Evolutionary conservation across 257 asterid species (phyloP), one percentile per base, ranked within the genome.

Genomic region (Capsicum rhomboideum): DNA sequence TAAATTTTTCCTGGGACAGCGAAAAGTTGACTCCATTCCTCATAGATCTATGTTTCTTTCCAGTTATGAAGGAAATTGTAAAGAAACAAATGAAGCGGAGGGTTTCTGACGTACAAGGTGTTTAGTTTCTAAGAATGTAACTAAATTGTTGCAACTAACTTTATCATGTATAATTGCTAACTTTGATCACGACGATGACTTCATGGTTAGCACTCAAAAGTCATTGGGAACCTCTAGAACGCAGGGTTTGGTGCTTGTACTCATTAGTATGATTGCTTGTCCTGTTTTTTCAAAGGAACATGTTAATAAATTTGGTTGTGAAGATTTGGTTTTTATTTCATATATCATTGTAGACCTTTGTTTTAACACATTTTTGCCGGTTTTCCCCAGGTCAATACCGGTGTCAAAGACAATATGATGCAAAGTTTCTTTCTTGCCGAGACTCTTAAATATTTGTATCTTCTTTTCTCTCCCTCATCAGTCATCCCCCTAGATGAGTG

Each of bases 321-420:
- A 23, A 67, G 77, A 31, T 10, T 8, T 7, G 46, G n/a, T 1
- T 31, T 67, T 67, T 16, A 67, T 67, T 75, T 75, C 81, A 49
- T 42, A 44, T 46, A 23, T 82, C 29, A 26, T n/a, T 52, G 67
- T 50, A 16, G 23, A 34, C 64, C 13, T 46, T 84, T 71, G 46
- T 78, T 46, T 82, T 40, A 86, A 66, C 34, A 9, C 37, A 12
- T 63, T n/a, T 75, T 78, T 84, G 46, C 42, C 4, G 84, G 50
- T 87, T 29, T 63, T 81, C 66, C 85, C 85, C 95, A 97, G 99
- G 99, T 97, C 42, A 95, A 90, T 78, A 94, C 98, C 1, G 99
- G 99, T 5, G 95, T 93, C 34, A 95, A 95, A 87, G 99, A 97
- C 93, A 92, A 97, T 91, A 92, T 94, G 99, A 97, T 97, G 99